Evolutionary conservation across 345 rosid species (phyloP), one percentile per base, ranked within the genome.

Genomic region (Aquilaria sinensis): DNA sequence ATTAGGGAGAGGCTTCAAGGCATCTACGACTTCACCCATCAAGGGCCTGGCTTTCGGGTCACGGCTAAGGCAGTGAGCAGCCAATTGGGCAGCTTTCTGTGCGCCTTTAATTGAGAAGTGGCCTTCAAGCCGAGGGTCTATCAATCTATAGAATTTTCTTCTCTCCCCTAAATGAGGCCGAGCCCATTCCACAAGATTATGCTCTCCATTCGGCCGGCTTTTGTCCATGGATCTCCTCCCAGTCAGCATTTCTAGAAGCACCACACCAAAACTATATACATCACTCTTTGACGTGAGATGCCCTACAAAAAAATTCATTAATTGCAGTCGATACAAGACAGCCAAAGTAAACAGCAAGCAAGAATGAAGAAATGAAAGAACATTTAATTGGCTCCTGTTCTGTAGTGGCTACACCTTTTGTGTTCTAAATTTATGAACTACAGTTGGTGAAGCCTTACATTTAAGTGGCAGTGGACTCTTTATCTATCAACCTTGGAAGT

Each of bases 151-250:
- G 73, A 84, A 84, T 73, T 84, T 79, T 72, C 81, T 87, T 76
- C 72, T 88, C 79, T 93, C 97, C 48, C 76, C 82, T 33, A 93
- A 85, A 85, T 83, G 87, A 2, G 92, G 98, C 65, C 88, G 84
- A 32, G 95, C 96, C 92, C 96, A 93, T 79, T 87, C 97, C 0
- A 88, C 98, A 30, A 93, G 92, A 77, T 87, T 92, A 68, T 89
- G 93, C 72, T 92, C 96, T 61, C 96, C 96, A 53, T 92, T 89
- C 10, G 97, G 96, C 7, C 97, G 87, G 73, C 75, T 87, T 74
- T 89, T 92, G 76, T 92, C 98, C 78, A 92, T 92, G 14, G 92
- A 66, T 75, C 96, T 81, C 58, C 92, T 68, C 13, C 96, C 96
- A 1, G 92, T 88, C 67, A 88, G 72, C 82, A 88, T 84, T 76